A percentile compares a stretch with the other conserved stretches of the same genome.
phyloP scores from a whole-genome alignment of 192 early-diverging fungal genomes.

The Rhizophagus sp. region DNA sequence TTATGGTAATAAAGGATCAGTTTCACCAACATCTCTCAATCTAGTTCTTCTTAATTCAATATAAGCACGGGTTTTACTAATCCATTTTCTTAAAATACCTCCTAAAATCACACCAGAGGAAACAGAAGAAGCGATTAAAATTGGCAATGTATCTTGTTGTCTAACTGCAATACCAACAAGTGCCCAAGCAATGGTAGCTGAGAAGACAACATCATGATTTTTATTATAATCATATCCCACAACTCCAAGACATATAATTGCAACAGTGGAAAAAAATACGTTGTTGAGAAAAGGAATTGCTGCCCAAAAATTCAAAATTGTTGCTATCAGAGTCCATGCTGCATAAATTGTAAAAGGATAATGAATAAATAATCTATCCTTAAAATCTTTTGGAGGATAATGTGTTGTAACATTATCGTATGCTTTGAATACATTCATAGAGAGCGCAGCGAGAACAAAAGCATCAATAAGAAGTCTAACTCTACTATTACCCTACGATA shows the following conservation, averaged over 20 bases:
- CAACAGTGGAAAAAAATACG: constrained; percentile 9
- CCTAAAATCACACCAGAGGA: constrained; percentile 24
- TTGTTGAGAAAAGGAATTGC: neutral
- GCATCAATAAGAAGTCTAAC: neutral
- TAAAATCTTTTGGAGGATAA: constrained; percentile 42
- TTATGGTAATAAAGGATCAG: constrained; percentile 6
- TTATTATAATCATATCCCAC: constrained; percentile 39
- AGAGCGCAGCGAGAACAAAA: neutral
- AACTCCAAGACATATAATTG: constrained; percentile 28
- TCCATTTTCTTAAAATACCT: constrained; percentile 10
- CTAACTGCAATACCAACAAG: constrained; percentile 3
- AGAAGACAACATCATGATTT: constrained; percentile 41
- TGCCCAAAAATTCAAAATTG: constrained; percentile 34
- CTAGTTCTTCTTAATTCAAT: neutral
- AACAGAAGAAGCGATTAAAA: constrained; percentile 10
- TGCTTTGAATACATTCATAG: neutral
- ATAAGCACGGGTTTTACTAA: neutral
- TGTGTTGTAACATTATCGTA: constrained; percentile 36
- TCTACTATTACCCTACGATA: neutral
- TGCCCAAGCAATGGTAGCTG: constrained; percentile 42
- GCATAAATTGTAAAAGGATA: constrained; percentile 48
- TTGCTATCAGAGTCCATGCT: constrained; percentile 30
- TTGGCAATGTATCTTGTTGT: neutral
- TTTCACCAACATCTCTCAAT: neutral
- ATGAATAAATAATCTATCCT: constrained; percentile 41